Evolutionary conservation across 495 filamentous ascomycete species (phyloP), one percentile per base, ranked within the genome.

Genomic region (Lindgomyces ingoldianus): DNA sequence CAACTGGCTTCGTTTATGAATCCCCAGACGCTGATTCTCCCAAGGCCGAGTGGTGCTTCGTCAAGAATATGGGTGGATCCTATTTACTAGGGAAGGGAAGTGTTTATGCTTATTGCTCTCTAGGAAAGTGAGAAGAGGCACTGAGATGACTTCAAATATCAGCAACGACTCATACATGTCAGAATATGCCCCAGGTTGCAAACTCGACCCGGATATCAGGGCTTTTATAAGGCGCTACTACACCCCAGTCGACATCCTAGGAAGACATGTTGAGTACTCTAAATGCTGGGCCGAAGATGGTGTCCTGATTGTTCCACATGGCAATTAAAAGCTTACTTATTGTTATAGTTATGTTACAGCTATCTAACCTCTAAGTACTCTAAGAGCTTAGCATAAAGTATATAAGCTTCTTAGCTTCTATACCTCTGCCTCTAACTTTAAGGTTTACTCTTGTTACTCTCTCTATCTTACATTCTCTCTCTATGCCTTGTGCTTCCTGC

Each of bases 201-300:
- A 50, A 12, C 16, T 60, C 19, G 46, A 60, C 22, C 44, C 45
- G 21, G 24, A 44, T 19, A 60, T 60, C 27, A 49, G 50, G 45
- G 24, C 57, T 1, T 41, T 60, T 24, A 60, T 60, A 22, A 49
- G 27, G 41, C 57, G 50, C 19, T 60, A 60, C 45, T 60, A 60
- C 30, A 60, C 57, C 30, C 58, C 52, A 36, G 47, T 61, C 48
- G 58, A 52, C 44, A 61, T 27, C 33, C 48, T 44, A 30, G 58
- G 58, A 10, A 41, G 25, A 24, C 47, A 61, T 30, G 30, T 26
- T 14, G 58, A 61, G 48, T 61, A 61, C 39, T 52, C 47, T 1
- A 30, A 52, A 53, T 61, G 47, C 44, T 61, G 47, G 47, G 48
- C 47, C 39, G 58, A 53, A 42, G 58, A 52, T 21, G 48, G 58